Conservation (phyloP, 805 yeast genomes). For the Metschnikowia dekortorum region DNA sequence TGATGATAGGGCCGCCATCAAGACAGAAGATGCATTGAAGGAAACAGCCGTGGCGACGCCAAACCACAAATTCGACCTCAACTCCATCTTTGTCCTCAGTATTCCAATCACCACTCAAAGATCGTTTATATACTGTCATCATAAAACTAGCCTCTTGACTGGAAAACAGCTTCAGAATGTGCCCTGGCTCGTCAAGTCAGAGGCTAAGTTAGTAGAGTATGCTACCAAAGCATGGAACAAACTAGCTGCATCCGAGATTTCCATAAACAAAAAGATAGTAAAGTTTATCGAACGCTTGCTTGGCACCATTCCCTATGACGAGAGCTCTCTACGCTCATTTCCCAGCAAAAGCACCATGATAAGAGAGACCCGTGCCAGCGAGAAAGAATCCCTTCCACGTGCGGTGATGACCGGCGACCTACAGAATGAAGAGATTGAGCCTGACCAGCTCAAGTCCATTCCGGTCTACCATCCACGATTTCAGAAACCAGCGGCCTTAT, state of each 20-base stretch:
- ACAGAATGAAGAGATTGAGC: constrained; percentile 16
- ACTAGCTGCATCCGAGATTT: constrained; percentile 49
- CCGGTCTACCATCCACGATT: constrained; percentile 38
- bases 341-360: constrained; percentile 65
- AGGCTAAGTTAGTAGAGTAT: constrained; percentile 43
- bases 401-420: constrained; percentile 15
- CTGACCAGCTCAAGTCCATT: constrained; percentile 33
- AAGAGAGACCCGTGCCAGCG: constrained; percentile 39
- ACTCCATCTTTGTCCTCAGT: constrained; percentile 59
- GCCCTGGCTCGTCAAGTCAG: constrained; percentile 38
- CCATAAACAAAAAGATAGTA: constrained; percentile 59
- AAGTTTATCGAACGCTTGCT: constrained; percentile 47
- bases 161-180: constrained; percentile 22
- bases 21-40: background rate
- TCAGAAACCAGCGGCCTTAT: constrained; percentile 28
- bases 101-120: constrained; percentile 65
- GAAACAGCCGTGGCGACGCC: background rate
- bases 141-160: constrained; percentile 31
- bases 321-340: constrained; percentile 65
- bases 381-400: constrained; percentile 7
- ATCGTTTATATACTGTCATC: constrained; percentile 67
- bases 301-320: constrained; percentile 73
- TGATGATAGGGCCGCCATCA: background rate
- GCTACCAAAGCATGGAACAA: constrained; percentile 62
- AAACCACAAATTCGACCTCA: constrained; percentile 16